phyloP scores from a whole-genome alignment of 108 stramenopile species.

The Epipyxis sp. region DNA sequence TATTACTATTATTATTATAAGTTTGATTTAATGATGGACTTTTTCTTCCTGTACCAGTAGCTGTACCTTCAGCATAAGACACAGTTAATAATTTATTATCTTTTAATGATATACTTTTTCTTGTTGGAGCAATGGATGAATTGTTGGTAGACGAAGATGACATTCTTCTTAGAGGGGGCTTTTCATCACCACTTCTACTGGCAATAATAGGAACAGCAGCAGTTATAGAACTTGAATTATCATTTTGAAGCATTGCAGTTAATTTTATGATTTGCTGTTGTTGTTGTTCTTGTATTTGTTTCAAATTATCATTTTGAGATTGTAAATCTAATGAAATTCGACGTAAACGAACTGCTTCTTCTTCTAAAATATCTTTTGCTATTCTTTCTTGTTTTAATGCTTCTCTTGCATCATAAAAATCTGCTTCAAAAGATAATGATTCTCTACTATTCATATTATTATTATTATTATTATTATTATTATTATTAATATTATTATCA shows the following conservation, averaged over 20 bases:
- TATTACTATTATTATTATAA: background rate
- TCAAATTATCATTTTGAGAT: background rate
- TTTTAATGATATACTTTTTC: too few relatives aligned
- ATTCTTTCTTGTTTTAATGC: background rate
- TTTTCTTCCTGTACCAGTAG: background rate
- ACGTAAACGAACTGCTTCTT: conserved; percentile 21
- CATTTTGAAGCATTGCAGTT: too few relatives aligned
- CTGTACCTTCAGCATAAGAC: too few relatives aligned
- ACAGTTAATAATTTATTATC: too few relatives aligned
- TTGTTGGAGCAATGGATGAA: background rate
- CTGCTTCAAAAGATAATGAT: too few relatives aligned
- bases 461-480: too few relatives aligned
- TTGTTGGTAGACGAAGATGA: background rate
- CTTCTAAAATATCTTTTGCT: conserved; percentile 4
- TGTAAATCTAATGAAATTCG: background rate
- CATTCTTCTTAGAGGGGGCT: background rate
- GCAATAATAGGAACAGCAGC: background rate
- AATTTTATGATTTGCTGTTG: too few relatives aligned
- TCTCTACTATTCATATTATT: too few relatives aligned
- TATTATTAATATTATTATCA: too few relatives aligned
- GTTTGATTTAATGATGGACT: background rate
- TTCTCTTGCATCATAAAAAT: background rate
- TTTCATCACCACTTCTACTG: too few relatives aligned
- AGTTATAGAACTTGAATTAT: too few relatives aligned
- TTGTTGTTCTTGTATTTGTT: background rate